phyloP scores from a whole-genome alignment of 257 asterid species.

The Plantago major region DNA sequence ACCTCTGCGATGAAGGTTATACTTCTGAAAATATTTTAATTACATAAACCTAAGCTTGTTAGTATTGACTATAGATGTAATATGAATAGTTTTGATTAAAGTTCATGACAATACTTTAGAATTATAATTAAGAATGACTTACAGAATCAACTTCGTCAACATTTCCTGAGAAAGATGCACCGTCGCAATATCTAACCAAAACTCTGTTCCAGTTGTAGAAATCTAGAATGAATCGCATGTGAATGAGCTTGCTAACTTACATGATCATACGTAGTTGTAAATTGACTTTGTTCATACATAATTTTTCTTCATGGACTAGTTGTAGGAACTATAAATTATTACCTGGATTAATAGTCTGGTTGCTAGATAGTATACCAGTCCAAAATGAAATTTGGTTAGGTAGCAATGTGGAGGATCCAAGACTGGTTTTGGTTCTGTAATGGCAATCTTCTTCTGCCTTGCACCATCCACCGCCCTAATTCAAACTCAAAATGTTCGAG shows the following conservation, averaged over 20 bases:
- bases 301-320: background rate
- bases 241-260: background rate
- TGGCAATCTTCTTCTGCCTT: constrained; percentile 1
- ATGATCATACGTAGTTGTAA: background rate
- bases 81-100: too few relatives aligned
- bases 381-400: background rate
- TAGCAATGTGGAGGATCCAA: constrained; percentile 13
- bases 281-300: background rate
- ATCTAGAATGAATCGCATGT: constrained; percentile 16
- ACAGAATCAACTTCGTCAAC: constrained; percentile 23
- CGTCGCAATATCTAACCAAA: constrained; percentile 29
- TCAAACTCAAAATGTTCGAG: background rate
- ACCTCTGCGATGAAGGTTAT: constrained; percentile 33
- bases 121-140: background rate
- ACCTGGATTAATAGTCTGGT: too few relatives aligned
- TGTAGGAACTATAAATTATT: too few relatives aligned
- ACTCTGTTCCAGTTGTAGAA: constrained; percentile 39
- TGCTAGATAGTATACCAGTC: constrained; percentile 11
- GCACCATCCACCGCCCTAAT: constrained; percentile 49
- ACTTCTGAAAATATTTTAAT: constrained; percentile 15
- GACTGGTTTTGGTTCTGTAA: background rate
- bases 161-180: constrained; percentile 33
- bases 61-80: background rate
- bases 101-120: background rate
- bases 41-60: background rate